Conservation (phyloP, 352 stramenopile genomes). For the Phytophthora hybrid region DNA sequence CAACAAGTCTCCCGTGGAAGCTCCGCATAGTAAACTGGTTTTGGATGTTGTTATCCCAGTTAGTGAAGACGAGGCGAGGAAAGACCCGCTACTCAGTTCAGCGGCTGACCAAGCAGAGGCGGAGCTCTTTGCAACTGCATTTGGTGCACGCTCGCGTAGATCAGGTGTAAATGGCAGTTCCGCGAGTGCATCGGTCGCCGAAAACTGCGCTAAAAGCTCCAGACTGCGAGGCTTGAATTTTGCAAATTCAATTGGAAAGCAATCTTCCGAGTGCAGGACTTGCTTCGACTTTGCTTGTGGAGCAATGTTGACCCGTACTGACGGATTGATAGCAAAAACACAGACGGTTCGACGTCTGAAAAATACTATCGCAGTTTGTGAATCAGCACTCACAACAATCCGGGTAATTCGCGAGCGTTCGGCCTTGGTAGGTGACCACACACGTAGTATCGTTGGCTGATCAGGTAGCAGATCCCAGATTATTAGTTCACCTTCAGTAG, state of each 20-base stretch:
- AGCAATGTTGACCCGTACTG: neutral
- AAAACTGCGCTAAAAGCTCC: slow-evolving; percentile 36
- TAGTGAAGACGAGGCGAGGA: slow-evolving; percentile 36
- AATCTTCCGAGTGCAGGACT: slow-evolving; percentile 43
- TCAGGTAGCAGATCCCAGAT: slow-evolving; percentile 41
- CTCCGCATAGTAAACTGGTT: slow-evolving; percentile 37
- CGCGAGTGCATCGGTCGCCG: slow-evolving; percentile 25
- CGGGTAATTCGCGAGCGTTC: slow-evolving; percentile 37
- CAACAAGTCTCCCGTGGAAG: slow-evolving; percentile 42
- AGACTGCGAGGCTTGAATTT: slow-evolving; percentile 53
- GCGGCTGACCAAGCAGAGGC: slow-evolving; percentile 13
- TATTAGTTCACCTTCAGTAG: slow-evolving; percentile 40
- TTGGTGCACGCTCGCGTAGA: slow-evolving; percentile 29
- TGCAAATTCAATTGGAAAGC: slow-evolving; percentile 36
- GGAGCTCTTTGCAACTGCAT: slow-evolving; percentile 22
- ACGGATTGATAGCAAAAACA: slow-evolving; percentile 12
- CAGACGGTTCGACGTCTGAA: slow-evolving; percentile 32
- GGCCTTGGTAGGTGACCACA: slow-evolving; percentile 36
- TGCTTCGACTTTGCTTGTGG: slow-evolving; percentile 20
- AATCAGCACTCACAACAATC: slow-evolving; percentile 41
- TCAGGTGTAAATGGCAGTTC: slow-evolving; percentile 31
- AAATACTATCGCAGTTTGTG: slow-evolving; percentile 37
- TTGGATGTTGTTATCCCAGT: slow-evolving; percentile 15
- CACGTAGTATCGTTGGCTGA: slow-evolving; percentile 31
- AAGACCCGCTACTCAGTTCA: slow-evolving; percentile 33